phyloP scores from a whole-genome alignment of 169 alveolate genomes.

The Plasmodium relictum region DNA sequence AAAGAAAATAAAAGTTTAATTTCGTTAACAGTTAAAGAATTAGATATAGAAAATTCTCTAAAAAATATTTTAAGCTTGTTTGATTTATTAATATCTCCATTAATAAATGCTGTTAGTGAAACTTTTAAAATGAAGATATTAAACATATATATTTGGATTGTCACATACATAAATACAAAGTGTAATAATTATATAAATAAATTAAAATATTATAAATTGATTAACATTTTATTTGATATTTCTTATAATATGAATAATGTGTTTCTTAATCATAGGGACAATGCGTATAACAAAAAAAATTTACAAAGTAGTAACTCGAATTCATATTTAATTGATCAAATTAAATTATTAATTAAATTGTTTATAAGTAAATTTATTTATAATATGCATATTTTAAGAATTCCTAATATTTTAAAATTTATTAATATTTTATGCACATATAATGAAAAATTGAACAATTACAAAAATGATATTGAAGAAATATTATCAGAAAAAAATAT shows the following conservation, averaged over 20 bases:
- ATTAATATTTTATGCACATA: slow-evolving; percentile 40
- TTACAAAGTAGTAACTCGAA: not conserved
- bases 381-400: slow-evolving; percentile 30
- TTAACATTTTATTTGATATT: slow-evolving; percentile 38
- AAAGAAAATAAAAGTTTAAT: not conserved
- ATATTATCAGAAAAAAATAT: slow-evolving; percentile 29
- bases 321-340: not conserved
- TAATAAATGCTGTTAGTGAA: slow-evolving; percentile 14
- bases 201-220: slow-evolving; percentile 20
- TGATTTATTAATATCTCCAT: slow-evolving; percentile 27
- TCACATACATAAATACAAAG: slow-evolving; percentile 10
- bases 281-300: not conserved
- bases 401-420: slow-evolving; percentile 41
- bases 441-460: slow-evolving; percentile 50
- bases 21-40: not conserved
- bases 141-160: slow-evolving; percentile 50
- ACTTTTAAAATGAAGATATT: slow-evolving; percentile 15
- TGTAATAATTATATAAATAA: slow-evolving; percentile 27
- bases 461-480: slow-evolving; percentile 62
- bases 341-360: slow-evolving; percentile 12
- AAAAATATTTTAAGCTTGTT: slow-evolving; percentile 17
- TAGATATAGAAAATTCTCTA: slow-evolving; percentile 24
- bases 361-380: slow-evolving; percentile 34
- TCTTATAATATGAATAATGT: slow-evolving; percentile 11
- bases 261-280: not conserved